Evolutionary conservation across 2,329 filamentous ascomycete genomes (phyloP).

Genomic region (Paraphoma sp.): DNA sequence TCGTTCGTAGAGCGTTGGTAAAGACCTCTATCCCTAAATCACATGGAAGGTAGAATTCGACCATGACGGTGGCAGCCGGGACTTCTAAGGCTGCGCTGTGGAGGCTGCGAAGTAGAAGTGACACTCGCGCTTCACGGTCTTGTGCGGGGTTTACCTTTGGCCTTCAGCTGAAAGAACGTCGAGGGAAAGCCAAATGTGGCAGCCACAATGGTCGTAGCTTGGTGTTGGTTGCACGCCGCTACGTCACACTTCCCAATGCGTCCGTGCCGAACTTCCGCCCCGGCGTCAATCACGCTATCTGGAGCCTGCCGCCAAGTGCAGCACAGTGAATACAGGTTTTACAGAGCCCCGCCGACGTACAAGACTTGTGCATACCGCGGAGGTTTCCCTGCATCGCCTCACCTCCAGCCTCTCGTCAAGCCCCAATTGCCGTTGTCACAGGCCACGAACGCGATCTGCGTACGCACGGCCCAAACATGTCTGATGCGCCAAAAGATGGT

Average conservation of each 20-base stretch:
- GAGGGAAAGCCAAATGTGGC: not conserved
- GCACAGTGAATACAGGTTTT: slow-evolving; percentile 34
- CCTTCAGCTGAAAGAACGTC: not conserved
- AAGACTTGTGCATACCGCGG: slow-evolving; percentile 24
- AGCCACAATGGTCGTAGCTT: not conserved
- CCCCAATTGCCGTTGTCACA: slow-evolving; percentile 12
- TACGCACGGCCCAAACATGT: not conserved
- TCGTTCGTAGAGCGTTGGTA: too few species aligned
- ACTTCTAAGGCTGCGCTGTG: too few species aligned
- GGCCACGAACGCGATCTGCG: slow-evolving; percentile 9
- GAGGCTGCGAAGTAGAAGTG: too few species aligned
- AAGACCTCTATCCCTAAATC: too few species aligned
- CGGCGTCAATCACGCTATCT: slow-evolving; percentile 12
- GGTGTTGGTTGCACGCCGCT: slow-evolving; percentile 1
- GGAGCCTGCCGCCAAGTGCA: slow-evolving; percentile 12
- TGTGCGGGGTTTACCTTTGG: too few species aligned
- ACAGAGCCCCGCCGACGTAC: slow-evolving; percentile 17
- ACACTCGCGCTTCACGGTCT: too few species aligned
- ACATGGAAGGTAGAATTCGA: too few species aligned
- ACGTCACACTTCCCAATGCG: slow-evolving; percentile 12
- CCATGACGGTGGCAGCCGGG: too few species aligned
- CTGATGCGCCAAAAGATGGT: slow-evolving; percentile 2
- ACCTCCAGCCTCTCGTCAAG: slow-evolving; percentile 25
- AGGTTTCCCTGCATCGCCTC: slow-evolving; percentile 22
- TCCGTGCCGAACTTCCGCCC: slow-evolving; percentile 2